Base-by-base conservation (phyloP, 768 basidiomycete species). In the Bullera alba region DNA sequence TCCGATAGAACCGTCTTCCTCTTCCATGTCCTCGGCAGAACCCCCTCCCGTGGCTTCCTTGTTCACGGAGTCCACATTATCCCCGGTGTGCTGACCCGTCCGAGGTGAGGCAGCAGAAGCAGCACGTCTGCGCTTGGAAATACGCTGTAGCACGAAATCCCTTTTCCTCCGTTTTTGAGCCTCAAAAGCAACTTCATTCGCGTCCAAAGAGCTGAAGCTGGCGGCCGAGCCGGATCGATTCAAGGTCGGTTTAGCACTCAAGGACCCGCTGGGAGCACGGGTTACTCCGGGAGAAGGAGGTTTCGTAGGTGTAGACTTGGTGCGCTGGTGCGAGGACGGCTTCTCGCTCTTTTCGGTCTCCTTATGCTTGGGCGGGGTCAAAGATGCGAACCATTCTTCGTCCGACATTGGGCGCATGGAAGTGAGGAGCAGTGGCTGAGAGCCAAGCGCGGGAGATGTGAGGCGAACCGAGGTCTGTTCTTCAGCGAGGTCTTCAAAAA, bases 321-420 rank as follows among this genome's bases (percentile, higher is more conserved):
- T n/a, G 32, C 10, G 32, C 32, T 34, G 32, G 10, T 34, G 10
- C 32, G n/a, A n/a, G n/a, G n/a, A n/a, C n/a, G n/a, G n/a, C n/a
- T n/a, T n/a, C n/a, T n/a, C n/a, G 32, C n/a, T 34, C 32, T 34
- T 34, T 8, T 34, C n/a, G n/a, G 32, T 41, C 38, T 22, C 21
- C 8, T 8, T 8, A 12, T 19, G 14, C 12, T 22, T 22, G 38
- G 42, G 42, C 14, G 43, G 41, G 2, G 56, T 45, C 27, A 71
- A 38, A 8, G 61, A 53, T 4, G 50, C 50, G 48, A 69, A 69
- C 70, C 70, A 72, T 53, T 74, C 70, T 32, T 63, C 53, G 51
- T 74, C 73, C 5, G 61, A 53, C 52, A 74, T 56, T 8, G 67
- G 53, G 22, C 65, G 50, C 15, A 74, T 46, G 3, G 65, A 71